Conservation (phyloP, 768 basidiomycete species). For the Exidia glandulosa region DNA sequence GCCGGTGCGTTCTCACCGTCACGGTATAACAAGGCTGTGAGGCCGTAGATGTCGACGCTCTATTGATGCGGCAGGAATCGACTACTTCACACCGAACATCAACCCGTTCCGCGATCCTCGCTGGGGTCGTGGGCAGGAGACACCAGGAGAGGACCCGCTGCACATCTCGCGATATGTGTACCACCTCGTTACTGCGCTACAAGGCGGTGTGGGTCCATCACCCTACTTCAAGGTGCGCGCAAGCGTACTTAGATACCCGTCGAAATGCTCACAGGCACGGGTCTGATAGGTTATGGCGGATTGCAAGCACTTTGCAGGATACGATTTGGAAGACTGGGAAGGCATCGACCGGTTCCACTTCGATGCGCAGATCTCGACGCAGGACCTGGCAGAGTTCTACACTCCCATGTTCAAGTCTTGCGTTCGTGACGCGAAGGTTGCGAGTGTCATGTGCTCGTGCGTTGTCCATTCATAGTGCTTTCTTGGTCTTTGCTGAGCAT, state of each 20-base stretch:
- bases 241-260: neutral
- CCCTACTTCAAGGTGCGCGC: constrained; percentile 33
- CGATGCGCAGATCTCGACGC: constrained; percentile 41
- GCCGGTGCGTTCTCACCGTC: neutral
- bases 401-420: constrained; percentile 46
- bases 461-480: neutral
- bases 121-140: constrained; percentile 54
- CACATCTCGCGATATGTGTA: constrained; percentile 42
- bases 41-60: neutral
- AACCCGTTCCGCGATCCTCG: constrained; percentile 49
- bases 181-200: constrained; percentile 41
- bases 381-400: constrained; percentile 48
- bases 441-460: constrained; percentile 42
- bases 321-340: constrained; percentile 48
- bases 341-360: constrained; percentile 38
- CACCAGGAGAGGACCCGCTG: constrained; percentile 50
- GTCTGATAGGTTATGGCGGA: constrained; percentile 25
- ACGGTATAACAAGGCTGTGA: neutral
- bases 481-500: neutral
- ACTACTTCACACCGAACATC: constrained; percentile 47
- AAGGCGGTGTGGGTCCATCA: constrained; percentile 44
- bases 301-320: constrained; percentile 52
- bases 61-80: constrained; percentile 29
- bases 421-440: constrained; percentile 50
- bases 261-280: neutral